Base-by-base conservation (phyloP, 202 grass and related monocot species). In the Panicum hallii region DNA sequence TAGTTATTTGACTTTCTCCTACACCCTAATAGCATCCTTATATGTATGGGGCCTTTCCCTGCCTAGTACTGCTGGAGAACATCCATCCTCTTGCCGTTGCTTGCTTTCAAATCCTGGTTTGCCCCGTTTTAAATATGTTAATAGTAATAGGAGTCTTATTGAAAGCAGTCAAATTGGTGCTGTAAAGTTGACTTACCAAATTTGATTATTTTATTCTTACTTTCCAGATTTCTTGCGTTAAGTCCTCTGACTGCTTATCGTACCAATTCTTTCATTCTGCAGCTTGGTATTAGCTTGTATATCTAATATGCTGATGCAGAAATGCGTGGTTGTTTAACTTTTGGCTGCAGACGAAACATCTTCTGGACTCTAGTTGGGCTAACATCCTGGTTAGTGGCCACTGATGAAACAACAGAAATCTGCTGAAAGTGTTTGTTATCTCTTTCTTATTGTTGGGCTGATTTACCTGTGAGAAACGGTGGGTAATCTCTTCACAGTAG, bases 331-430 rank as follows among this genome's bases (percentile, higher is more conserved):
- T 79, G 42, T 42, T 79, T 46, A 66, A 36, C 41, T 85, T 64
- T 87, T 72, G 62, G 11, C 9, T 90, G 79, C 92, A 97, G 94
- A 75, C 83, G 77, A 83, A 83, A 75, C 11, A 40, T 85, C 74
- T 86, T 73, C 74, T 82, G 87, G 85, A 79, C 79, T 88, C 78
- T 91, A 87, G 89, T 85, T 76, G 88, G 79, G 89, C 90, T 97
- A 94, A 97, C 94, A 97, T 74, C 72, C 79, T 85, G 88, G 79
- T 79, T 85, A 92, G 76, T 85, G 88, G 85, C 84, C 79, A 88
- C 86, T 90, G 72, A 91, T 90, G 81, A 85, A 90, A 93, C 64
- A 40, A 81, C 77, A 87, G 55, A 84, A 85, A 80, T 64, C 83
- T 49, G 32, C 43, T 53, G 67, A 83, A 86, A 84, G 56, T 88